Conservation (phyloP, 108 stramenopile genomes). For the Pseudonitzschia multistriata region DNA sequence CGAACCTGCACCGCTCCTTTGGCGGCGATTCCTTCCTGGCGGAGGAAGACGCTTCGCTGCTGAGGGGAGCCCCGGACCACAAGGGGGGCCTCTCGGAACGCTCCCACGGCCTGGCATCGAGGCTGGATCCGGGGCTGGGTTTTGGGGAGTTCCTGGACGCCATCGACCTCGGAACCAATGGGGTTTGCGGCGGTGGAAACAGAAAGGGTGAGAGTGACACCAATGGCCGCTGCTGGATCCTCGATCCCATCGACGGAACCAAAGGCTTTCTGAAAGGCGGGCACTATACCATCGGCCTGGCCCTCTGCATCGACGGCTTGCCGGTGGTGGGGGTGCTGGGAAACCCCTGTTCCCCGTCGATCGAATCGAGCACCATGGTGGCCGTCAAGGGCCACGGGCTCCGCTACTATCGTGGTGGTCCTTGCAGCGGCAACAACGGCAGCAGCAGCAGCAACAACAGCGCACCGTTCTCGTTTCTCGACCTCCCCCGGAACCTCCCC, state of each 20-base stretch:
- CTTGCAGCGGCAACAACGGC: neutral
- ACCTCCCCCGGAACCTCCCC: neutral
- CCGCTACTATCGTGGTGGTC: neutral
- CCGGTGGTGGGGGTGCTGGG: slow-evolving; percentile 71
- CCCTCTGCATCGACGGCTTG: slow-evolving; percentile 55
- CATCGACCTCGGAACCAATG: slow-evolving; percentile 26
- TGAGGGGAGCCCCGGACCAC: neutral
- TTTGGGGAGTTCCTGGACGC: neutral
- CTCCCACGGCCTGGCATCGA: neutral
- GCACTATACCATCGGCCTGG: slow-evolving; percentile 79
- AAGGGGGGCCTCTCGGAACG: neutral
- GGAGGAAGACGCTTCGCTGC: neutral
- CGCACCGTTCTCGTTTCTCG: no score
- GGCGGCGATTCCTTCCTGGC: neutral
- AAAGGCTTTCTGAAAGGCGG: slow-evolving; percentile 85
- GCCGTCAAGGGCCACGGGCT: slow-evolving; percentile 7
- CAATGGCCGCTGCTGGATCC: slow-evolving; percentile 55
- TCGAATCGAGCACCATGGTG: neutral
- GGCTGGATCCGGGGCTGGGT: neutral
- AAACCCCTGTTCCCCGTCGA: neutral
- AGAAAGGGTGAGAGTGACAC: neutral
- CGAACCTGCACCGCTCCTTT: neutral
- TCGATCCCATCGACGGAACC: slow-evolving; percentile 92
- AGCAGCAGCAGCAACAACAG: no score
- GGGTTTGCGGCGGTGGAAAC: neutral